Evolutionary conservation across 2,329 filamentous ascomycete species (phyloP), one percentile per base, ranked within the genome.

Genomic region (Penicillium sp.): DNA sequence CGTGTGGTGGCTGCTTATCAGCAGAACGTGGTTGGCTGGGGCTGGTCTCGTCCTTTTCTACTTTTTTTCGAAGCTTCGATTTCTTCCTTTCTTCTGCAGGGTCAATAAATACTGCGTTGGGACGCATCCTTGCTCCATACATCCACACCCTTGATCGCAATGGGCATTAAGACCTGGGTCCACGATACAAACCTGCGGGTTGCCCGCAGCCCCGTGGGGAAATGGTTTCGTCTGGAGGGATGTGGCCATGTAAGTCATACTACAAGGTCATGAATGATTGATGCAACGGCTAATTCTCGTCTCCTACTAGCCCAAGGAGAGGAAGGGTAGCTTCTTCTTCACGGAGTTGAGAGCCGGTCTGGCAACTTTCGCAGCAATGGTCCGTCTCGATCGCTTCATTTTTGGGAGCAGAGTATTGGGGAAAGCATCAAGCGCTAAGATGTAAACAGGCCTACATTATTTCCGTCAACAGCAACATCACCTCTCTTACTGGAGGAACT

Each of bases 291-390:
- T 49, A 18, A 53, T 40, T 4, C 54, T 46, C 18, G 60, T 48
- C 67, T 27, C 8, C 24, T 27, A 27, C 3, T 61, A 90, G 87
- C 83, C 81, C 60, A 83, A 80, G 64, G 87, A 90, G 72, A 85
- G 90, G 49, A 88, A 90, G 69, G 87, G 87, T 21, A 88, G 90
- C 31, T 81, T 82, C 64, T 95, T 95, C 78, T 85, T 90, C 66
- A 95, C 91, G 46, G 91, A 96, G 76, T 79, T 95, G 50, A 87
- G 91, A 58, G 91, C 89, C 55, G 91, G 91, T 45, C 76, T 95
- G 36, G 90, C 90, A 24, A 92, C 89, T 2, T 90, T 90, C 68
- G 86, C 88, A 51, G 89, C 88, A 3, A 91, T 92, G 90, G 18
- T 18, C 18, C 18, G 18, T 18, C 18, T 18, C 18, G 18, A 18